phyloP scores from a whole-genome alignment of 148 eudicot genomes.

The Camellia lanceoleosa region DNA sequence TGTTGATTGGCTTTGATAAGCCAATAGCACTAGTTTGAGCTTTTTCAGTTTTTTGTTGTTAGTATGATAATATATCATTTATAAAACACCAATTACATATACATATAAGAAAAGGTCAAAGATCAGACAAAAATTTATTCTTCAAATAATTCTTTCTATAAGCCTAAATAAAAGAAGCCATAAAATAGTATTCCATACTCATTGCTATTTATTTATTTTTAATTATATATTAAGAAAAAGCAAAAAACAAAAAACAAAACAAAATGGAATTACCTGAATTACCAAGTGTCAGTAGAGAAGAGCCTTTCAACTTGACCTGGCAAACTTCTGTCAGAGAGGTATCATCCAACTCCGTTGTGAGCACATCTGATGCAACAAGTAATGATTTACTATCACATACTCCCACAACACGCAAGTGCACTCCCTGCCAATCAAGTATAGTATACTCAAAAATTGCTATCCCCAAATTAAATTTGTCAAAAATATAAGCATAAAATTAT shows the following conservation, averaged over 20 bases:
- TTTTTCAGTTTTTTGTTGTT: neutral
- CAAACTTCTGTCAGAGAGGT: constrained; percentile 49
- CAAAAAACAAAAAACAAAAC: neutral
- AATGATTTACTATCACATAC: constrained; percentile 79
- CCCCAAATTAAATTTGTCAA: too few species aligned
- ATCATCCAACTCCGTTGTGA: constrained; percentile 73
- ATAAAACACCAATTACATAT: neutral
- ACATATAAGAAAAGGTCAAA: neutral
- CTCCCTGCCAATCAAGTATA: constrained; percentile 38
- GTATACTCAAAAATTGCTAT: too few species aligned
- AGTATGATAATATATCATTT: neutral
- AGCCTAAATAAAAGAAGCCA: neutral
- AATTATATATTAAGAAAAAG: too few species aligned
- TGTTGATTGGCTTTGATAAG: neutral
- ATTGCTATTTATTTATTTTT: too few species aligned
- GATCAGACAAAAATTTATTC: neutral
- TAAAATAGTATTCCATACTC: too few species aligned
- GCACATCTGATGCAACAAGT: constrained; percentile 54
- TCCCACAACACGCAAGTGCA: constrained; percentile 72
- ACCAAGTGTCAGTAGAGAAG: constrained; percentile 46
- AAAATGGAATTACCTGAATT: constrained; percentile 35
- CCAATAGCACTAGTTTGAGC: neutral
- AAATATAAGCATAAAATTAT: too few species aligned
- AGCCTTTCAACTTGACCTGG: constrained; percentile 51
- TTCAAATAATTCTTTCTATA: neutral